These are phyloP conservation scores for Cryphonectria naterciae DNA, from an alignment of 2,329 filamentous ascomycete genomes.

Conservation along the genomic window DNA sequence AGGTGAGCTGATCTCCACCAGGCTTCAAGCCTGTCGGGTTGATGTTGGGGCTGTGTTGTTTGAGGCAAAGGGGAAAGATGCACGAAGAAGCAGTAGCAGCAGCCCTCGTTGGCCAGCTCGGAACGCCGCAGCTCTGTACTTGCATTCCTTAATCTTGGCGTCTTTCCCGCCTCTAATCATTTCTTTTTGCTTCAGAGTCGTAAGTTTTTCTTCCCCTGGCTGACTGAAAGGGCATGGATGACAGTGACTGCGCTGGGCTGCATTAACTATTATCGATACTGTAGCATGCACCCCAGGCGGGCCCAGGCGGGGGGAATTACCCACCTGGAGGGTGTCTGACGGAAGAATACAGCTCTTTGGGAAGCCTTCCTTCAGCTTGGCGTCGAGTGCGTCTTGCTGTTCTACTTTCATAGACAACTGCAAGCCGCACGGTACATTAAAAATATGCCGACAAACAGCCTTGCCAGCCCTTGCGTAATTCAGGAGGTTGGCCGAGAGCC, in stretches of 20 bases:
- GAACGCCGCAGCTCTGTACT: background rate
- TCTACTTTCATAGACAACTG: background rate
- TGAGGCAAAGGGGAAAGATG: background rate
- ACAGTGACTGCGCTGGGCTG: background rate
- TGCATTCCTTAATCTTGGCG: background rate
- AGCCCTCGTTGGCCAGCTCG: background rate
- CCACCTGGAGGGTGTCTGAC: background rate
- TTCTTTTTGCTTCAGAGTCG: background rate
- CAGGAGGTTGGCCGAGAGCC: background rate
- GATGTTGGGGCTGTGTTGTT: background rate
- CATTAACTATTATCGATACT: background rate
- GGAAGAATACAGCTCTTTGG: background rate
- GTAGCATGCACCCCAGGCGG: background rate
- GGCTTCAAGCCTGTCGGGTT: background rate
- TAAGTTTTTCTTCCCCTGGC: background rate
- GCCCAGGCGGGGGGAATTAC: background rate
- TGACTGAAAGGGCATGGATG: background rate
- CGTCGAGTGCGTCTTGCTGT: background rate
- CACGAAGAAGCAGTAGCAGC: background rate
- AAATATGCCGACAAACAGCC: background rate
- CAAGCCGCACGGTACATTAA: background rate
- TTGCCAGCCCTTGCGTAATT: background rate
- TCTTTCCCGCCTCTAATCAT: background rate
- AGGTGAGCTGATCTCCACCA: slow-evolving; percentile 2
- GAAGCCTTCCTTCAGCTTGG: background rate